These are phyloP conservation scores for Hygrophorus russula DNA, from an alignment of 768 basidiomycete genomes.

Conservation along the genomic window DNA sequence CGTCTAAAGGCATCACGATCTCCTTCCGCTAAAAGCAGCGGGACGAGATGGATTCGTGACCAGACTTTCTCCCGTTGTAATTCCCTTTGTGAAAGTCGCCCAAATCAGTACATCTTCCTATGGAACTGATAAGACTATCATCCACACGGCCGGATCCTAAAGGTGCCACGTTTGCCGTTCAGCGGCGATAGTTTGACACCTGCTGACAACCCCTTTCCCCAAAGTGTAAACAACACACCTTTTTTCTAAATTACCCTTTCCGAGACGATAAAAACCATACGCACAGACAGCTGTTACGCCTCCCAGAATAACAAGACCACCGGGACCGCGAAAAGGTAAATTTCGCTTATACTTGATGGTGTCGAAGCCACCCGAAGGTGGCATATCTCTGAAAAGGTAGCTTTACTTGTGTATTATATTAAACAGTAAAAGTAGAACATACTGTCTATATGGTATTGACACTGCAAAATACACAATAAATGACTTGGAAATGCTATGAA, in stretches of 20 bases:
- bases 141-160: conserved; percentile 51
- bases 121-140: conserved; percentile 31
- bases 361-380: conserved; percentile 89
- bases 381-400: conserved; percentile 72
- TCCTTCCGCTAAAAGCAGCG: conserved; percentile 83
- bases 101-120: conserved; percentile 31
- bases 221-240: conserved; percentile 47
- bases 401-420: not conserved
- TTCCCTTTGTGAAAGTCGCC: conserved; percentile 55
- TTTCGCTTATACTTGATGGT: conserved; percentile 92
- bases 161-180: conserved; percentile 56
- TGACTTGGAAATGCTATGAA: not conserved
- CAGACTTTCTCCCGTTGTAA: conserved; percentile 86
- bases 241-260: conserved; percentile 85
- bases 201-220: conserved; percentile 34
- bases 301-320: conserved; percentile 75
- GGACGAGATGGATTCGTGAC: conserved; percentile 92
- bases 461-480: conserved; percentile 21
- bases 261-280: conserved; percentile 88
- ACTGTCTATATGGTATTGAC: conserved; percentile 58
- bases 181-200: conserved; percentile 53
- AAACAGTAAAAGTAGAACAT: conserved; percentile 20
- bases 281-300: conserved; percentile 79
- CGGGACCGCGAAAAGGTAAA: conserved; percentile 80
- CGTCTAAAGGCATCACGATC: conserved; percentile 86